A percentile compares a stretch with the other conserved stretches of the same genome.
Conservation (phyloP, 169 alveolate species). For the Cyclospora cayetanensis region DNA sequence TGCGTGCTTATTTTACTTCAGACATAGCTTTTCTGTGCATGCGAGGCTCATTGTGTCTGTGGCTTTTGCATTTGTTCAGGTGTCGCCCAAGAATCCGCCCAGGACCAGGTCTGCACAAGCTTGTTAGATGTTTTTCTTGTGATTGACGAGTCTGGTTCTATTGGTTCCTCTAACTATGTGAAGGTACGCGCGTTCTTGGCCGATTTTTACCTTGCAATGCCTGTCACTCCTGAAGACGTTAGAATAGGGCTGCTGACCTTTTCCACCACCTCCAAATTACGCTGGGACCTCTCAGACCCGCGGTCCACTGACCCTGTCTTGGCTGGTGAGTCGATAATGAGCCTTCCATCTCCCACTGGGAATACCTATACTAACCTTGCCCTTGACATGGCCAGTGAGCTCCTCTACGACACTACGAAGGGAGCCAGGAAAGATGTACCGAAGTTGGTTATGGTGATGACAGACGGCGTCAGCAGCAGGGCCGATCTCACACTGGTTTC, state of each 20-base stretch:
- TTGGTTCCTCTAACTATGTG: conserved; percentile 1
- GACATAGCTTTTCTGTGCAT: not conserved
- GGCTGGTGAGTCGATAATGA: not conserved
- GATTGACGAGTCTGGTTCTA: conserved; percentile 62
- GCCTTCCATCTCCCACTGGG: conserved; percentile 6
- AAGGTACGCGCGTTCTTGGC: conserved; percentile 7
- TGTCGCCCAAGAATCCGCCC: not conserved
- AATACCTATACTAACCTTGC: conserved; percentile 28
- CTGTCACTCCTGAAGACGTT: conserved; percentile 32
- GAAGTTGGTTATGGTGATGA: conserved; percentile 44
- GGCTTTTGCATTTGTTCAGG: not conserved
- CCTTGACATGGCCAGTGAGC: not conserved
- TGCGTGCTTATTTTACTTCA: too few species aligned
- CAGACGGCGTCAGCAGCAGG: conserved; percentile 56
- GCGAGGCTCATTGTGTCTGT: not conserved
- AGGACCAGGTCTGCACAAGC: conserved; percentile 45
- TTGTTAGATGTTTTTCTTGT: conserved; percentile 22
- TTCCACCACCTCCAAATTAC: not conserved
- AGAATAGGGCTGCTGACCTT: conserved; percentile 2
- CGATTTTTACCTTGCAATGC: not conserved
- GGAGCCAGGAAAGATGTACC: conserved; percentile 27
- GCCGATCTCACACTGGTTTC: not conserved
- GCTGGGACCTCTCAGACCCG: conserved; percentile 25
- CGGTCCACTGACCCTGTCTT: not conserved
- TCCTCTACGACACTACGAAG: not conserved